These are phyloP conservation scores for Paracoccidioides lutzii DNA, from an alignment of 2,329 filamentous ascomycete genomes.

Conservation along the genomic window DNA sequence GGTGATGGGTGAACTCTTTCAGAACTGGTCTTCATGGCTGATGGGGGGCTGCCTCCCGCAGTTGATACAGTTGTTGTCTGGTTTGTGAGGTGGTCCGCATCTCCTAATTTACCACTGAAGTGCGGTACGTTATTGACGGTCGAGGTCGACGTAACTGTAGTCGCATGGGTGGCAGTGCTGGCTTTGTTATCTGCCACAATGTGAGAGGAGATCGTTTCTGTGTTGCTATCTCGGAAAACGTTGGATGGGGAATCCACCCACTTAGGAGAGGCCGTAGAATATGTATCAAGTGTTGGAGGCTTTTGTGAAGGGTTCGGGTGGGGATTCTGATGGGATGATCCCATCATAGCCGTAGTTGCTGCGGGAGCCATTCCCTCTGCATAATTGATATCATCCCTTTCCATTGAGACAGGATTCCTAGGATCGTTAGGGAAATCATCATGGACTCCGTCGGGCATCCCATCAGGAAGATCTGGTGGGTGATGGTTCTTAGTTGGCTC, in stretches of 20 bases:
- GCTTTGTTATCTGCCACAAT: neutral
- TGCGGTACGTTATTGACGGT: neutral
- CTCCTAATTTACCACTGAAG: neutral
- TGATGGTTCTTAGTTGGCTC: neutral
- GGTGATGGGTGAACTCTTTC: neutral
- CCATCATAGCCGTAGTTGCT: constrained; percentile 18
- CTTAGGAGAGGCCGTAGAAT: neutral
- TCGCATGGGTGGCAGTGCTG: neutral
- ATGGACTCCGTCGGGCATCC: constrained; percentile 24
- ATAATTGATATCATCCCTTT: constrained; percentile 31
- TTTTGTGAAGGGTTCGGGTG: neutral
- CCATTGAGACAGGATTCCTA: constrained; percentile 1
- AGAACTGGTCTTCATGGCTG: neutral
- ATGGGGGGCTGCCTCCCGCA: neutral
- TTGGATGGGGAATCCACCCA: neutral
- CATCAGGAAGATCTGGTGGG: constrained; percentile 14
- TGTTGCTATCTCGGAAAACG: neutral
- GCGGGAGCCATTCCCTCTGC: constrained; percentile 43
- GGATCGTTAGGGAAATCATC: neutral
- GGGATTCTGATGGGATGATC: neutral
- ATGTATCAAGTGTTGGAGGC: neutral
- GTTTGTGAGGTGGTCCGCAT: neutral
- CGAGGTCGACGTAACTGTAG: neutral
- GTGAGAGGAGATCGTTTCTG: neutral
- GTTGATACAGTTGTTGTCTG: neutral